Percentiles rank a stretch among this genome's conserved stretches.
Conservation (phyloP, 169 alveolate genomes). For the Cryptosporidium tyzzeri region DNA sequence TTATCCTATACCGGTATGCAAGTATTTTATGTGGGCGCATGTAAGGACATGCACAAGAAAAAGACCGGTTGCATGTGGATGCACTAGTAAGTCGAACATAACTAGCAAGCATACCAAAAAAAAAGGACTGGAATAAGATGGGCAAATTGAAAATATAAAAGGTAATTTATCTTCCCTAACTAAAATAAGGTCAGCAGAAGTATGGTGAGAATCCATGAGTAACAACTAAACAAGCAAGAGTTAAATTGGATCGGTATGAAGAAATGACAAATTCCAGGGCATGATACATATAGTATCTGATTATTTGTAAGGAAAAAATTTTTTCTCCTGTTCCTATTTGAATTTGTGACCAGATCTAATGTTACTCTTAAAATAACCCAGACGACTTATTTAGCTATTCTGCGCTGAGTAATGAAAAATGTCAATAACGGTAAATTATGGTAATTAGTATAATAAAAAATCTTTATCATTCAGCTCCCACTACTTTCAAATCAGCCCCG, state of each 20-base stretch:
- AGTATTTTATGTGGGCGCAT: not conserved
- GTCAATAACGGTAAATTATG: not conserved
- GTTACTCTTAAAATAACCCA: not conserved
- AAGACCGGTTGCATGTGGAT: not conserved
- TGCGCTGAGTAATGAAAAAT: not conserved
- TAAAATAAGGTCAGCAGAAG: not conserved
- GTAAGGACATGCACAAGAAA: not conserved
- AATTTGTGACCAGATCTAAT: not conserved
- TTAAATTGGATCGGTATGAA: not conserved
- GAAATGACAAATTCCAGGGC: not conserved
- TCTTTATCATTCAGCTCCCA: not conserved
- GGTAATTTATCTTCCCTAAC: not conserved
- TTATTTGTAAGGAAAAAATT: no score
- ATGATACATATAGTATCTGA: no score
- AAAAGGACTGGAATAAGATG: not conserved
- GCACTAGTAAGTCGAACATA: not conserved
- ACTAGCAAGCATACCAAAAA: not conserved
- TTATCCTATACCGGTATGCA: not conserved
- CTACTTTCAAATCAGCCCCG: not conserved
- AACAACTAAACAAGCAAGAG: not conserved
- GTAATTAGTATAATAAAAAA: not conserved
- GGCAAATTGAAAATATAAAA: not conserved
- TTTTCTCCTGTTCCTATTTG: not conserved
- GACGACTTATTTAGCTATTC: not conserved
- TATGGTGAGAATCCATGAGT: not conserved